Base-by-base conservation (phyloP, 371 early-diverging fungal species). In the Apophysomyces variabilis region DNA sequence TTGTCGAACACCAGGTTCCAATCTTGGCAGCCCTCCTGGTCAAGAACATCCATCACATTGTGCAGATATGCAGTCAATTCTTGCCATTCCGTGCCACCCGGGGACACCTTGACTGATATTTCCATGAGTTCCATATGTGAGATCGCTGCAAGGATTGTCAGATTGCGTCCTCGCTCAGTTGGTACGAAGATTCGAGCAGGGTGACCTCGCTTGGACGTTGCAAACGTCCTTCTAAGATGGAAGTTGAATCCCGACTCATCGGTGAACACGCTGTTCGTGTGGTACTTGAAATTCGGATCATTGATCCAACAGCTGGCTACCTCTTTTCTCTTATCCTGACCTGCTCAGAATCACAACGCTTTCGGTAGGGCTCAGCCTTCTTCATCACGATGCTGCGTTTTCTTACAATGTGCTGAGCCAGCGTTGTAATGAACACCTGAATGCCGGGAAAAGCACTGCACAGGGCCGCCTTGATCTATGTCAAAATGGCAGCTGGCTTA, bases 201-300 rank as follows among this genome's bases (percentile, higher is more conserved):
- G 16, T 58, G 21, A 14, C 59, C 59, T 12, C 16, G 4, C 7
- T 36, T 26, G 8, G 65, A 65, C 35, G 56, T 46, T 0, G 35
- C 39, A 46, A 58, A 46, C 6, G 44, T 50, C 47, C 65, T 39
- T 16, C 47, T 14, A 38, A 58, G 45, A 26, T 41, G n/a, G 4
- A 47, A 32, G 36, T 45, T 58, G 38, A 65, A 32, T 46, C 57
- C 43, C 9, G 45, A 58, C 18, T 65, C 65, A 59, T 65, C 59
- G 21, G 50, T 59, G 44, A 65, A 65, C 4, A 65, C 59, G 32
- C 58, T 59, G 18, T 65, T 58, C 35, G 16, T 59, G 13, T 58
- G 38, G 16, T 58, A 58, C 4, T 47, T 14, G 0, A 44, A 39
- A 13, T 12, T 38, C 5, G 35, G 47, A n/a, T 47, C 47, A 7